phyloP scores from a whole-genome alignment of 148 eudicot species.

The Silene uniflora region DNA sequence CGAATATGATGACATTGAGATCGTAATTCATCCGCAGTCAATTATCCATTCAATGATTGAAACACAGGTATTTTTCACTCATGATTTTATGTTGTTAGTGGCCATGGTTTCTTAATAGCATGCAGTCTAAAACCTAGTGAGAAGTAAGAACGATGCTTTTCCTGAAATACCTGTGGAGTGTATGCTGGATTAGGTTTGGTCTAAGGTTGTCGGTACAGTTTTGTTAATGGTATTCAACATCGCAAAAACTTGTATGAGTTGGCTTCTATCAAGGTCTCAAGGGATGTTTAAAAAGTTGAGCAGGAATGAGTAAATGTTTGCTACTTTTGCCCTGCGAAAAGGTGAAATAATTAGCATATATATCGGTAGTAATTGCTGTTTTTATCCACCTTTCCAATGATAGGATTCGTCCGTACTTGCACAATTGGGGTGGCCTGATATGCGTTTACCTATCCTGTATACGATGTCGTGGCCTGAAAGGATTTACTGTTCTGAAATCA shows the following conservation, averaged over 20 bases:
- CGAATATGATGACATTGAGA: slow-evolving; percentile 85
- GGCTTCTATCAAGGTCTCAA: no score
- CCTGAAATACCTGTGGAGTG: not conserved
- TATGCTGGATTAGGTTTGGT: no score
- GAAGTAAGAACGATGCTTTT: no score
- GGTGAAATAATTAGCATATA: not conserved
- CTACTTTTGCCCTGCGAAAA: not conserved
- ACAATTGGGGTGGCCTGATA: slow-evolving; percentile 98
- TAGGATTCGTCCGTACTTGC: slow-evolving; percentile 97
- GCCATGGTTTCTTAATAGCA: not conserved
- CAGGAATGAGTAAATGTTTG: not conserved
- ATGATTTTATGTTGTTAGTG: not conserved
- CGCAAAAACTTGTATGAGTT: no score
- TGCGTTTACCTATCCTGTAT: slow-evolving; percentile 92
- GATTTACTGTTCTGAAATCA: slow-evolving; percentile 82
- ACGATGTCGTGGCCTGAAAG: slow-evolving; percentile 99
- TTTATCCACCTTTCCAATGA: slow-evolving; percentile 9
- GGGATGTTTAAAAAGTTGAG: no score
- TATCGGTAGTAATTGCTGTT: not conserved
- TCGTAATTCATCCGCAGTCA: slow-evolving; percentile 94
- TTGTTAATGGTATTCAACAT: no score
- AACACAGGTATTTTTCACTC: slow-evolving; percentile 60
- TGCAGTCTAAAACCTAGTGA: not conserved
- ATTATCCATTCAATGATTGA: slow-evolving; percentile 97
- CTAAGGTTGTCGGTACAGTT: no score